Evolutionary conservation across 495 filamentous ascomycete genomes (phyloP).

Genomic region (Aspergillus diversus): DNA sequence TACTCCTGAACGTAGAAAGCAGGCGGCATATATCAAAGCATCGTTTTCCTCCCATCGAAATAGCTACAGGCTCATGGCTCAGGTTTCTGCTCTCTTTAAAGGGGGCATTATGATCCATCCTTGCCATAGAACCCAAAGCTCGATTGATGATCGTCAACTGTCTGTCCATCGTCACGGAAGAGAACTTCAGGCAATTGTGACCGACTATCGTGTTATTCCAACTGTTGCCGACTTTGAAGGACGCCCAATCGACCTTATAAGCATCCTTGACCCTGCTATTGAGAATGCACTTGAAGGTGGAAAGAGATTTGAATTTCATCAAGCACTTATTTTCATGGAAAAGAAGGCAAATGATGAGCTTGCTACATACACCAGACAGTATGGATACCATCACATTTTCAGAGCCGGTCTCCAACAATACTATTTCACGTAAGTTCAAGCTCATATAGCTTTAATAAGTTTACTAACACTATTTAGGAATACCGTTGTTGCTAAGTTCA

Average conservation of each 20-base stretch:
- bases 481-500: conserved; percentile 22
- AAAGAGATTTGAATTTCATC: conserved; percentile 20
- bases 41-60: conserved; percentile 22
- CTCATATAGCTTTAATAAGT: background rate
- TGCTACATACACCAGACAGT: conserved; percentile 17
- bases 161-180: conserved; percentile 21
- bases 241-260: conserved; percentile 28
- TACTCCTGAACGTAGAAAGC: conserved; percentile 15
- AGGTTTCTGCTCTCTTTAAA: conserved; percentile 21
- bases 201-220: conserved; percentile 19
- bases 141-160: conserved; percentile 8
- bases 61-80: conserved; percentile 28
- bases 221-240: conserved; percentile 30
- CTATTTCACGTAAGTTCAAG: conserved; percentile 24
- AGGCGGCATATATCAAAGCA: conserved; percentile 21
- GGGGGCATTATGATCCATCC: conserved; percentile 19
- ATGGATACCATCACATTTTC: conserved; percentile 32
- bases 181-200: conserved; percentile 16
- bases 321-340: conserved; percentile 22
- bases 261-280: conserved; percentile 21
- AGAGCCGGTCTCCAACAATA: conserved; percentile 29
- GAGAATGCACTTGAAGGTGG: conserved; percentile 11
- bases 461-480: conserved; percentile 15
- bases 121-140: conserved; percentile 20
- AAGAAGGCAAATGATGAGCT: conserved; percentile 28